Evolutionary conservation across 495 filamentous ascomycete genomes (phyloP), one percentile per base, ranked within the genome.

Genomic region (Podospora fimiseda): DNA sequence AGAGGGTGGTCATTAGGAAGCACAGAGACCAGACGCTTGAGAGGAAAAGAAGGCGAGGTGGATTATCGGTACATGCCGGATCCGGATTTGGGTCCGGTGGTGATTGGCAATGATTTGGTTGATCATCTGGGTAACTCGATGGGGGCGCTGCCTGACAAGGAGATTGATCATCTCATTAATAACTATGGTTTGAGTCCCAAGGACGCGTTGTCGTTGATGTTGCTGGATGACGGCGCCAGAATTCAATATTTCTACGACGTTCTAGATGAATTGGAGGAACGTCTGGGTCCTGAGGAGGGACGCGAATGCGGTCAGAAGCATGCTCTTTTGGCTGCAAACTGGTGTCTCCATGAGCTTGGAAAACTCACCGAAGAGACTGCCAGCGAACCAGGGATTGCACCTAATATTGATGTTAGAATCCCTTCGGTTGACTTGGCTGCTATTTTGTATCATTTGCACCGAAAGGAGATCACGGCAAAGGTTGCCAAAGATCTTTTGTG

Each of bases 51-150:
- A 62, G 94, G 93, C 38, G 91, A 96, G 60, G 89, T 97, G 2
- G 93, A 98, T 60, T 98, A 98, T 64, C 78, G 93, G 41, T 98
- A 97, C 66, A 97, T 98, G 94, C 93, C 93, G 1, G 93, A 99
- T 65, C 89, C 93, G 2, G 93, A 99, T 67, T 71, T 99, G 9
- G 79, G 78, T 0, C 88, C 94, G 0, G 73, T 99, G 9, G 61
- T 88, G 3, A 84, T 99, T 56, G 84, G 81, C 11, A 57, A 78
- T 38, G 83, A 87, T 41, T 72, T 96, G 4, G 69, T 96, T 15
- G 60, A 75, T 9, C 69, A 82, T 54, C 72, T 97, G 9, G 66
- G 61, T 7, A 55, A 69, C 3, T 81, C 68, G 0, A 70, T 94
- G 39, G 89, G 89, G 0, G 65, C 71, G 9, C 66, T 87, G 13